phyloP scores from a whole-genome alignment of 208 protist genomes.

The Leishmania guyanensis region DNA sequence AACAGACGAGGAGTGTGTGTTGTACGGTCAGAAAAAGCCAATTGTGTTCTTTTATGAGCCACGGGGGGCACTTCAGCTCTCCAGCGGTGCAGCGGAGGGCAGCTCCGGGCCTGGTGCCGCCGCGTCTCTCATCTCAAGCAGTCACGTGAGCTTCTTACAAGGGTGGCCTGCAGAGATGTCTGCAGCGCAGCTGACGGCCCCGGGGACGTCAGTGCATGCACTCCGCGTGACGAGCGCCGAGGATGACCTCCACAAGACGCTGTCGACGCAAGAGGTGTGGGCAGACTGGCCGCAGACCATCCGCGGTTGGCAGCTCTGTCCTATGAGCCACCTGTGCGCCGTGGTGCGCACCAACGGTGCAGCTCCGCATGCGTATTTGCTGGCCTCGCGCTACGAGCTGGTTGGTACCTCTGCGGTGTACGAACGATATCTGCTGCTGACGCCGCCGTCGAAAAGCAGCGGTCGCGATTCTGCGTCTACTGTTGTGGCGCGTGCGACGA shows the following conservation, averaged over 20 bases:
- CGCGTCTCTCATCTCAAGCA: neutral
- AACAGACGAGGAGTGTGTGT: conserved; percentile 18
- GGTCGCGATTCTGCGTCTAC: neutral
- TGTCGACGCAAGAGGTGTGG: conserved; percentile 24
- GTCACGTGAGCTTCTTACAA: neutral
- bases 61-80: conserved; percentile 4
- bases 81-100: neutral
- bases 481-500: neutral
- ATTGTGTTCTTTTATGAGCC: conserved; percentile 30
- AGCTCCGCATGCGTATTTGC: conserved; percentile 8
- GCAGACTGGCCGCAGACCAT: conserved; percentile 39
- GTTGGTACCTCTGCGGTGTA: conserved; percentile 49
- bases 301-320: conserved; percentile 42
- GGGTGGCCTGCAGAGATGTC: conserved; percentile 19
- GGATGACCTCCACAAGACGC: conserved; percentile 14
- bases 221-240: conserved; percentile 24
- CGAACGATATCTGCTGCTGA: conserved; percentile 45
- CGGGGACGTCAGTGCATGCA: conserved; percentile 8
- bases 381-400: conserved; percentile 47
- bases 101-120: neutral
- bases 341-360: conserved; percentile 13
- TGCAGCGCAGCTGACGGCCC: conserved; percentile 1
- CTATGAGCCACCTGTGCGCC: conserved; percentile 37
- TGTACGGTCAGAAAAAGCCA: conserved; percentile 18
- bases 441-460: neutral